These are phyloP conservation scores for Suillus discolor DNA, from an alignment of 768 basidiomycete genomes.

Conservation along the genomic window DNA sequence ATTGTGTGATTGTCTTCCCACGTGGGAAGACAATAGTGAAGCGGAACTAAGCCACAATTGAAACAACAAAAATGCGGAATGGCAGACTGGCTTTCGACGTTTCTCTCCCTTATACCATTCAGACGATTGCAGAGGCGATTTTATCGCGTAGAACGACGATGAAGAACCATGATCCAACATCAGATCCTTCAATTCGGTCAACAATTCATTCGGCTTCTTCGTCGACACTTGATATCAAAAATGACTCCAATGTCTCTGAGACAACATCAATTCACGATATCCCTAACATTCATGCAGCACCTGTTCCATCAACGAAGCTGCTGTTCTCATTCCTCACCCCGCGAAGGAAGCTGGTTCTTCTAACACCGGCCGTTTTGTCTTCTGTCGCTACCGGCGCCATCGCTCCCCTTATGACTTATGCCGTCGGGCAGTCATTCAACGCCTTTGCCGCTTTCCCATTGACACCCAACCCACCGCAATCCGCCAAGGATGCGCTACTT, in stretches of 20 bases:
- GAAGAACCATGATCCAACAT: slow-evolving; percentile 31
- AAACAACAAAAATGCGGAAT: slow-evolving; percentile 26
- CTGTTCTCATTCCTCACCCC: slow-evolving; percentile 68
- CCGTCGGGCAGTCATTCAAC: slow-evolving; percentile 78
- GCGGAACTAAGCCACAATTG: slow-evolving; percentile 19
- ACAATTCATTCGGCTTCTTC: slow-evolving; percentile 15
- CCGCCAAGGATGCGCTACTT: slow-evolving; percentile 52
- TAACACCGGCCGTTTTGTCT: slow-evolving; percentile 64
- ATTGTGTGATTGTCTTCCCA: slow-evolving; percentile 28
- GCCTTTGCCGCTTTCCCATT: slow-evolving; percentile 64
- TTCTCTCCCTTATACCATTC: slow-evolving; percentile 18
- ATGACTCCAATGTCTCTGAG: slow-evolving; percentile 14
- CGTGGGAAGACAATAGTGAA: slow-evolving; percentile 21
- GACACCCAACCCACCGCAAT: slow-evolving; percentile 38
- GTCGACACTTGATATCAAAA: slow-evolving; percentile 23
- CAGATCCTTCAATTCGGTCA: slow-evolving; percentile 23
- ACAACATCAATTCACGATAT: slow-evolving; percentile 19
- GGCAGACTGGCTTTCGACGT: slow-evolving; percentile 9
- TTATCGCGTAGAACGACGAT: slow-evolving; percentile 35
- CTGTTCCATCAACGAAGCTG: slow-evolving; percentile 57
- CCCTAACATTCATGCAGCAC: slow-evolving; percentile 28
- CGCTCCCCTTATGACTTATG: slow-evolving; percentile 84
- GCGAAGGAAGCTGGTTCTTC: slow-evolving; percentile 54
- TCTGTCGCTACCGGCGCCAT: slow-evolving; percentile 69
- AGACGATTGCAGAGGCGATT: slow-evolving; percentile 4